A percentile compares a stretch with the other conserved stretches of the same genome.
These are phyloP conservation scores for Penstemon newberryi DNA, from an alignment of 257 asterid genomes.

Conservation along the genomic window DNA sequence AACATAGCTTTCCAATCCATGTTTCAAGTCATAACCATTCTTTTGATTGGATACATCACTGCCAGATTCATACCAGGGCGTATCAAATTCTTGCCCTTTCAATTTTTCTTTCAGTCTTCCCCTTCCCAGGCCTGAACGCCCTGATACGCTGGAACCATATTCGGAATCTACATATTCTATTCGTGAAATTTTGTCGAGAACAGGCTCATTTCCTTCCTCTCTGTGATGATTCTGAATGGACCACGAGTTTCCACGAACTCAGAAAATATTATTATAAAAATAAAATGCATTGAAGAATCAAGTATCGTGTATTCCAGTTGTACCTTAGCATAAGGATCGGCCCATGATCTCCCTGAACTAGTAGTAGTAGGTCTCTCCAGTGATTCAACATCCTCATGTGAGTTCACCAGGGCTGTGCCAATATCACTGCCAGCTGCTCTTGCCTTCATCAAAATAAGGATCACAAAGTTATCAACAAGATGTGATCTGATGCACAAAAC, in stretches of 20 bases:
- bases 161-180: conserved; percentile 50
- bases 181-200: conserved; percentile 40
- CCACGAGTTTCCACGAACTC: conserved; percentile 44
- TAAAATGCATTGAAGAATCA: conserved; percentile 19
- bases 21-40: conserved; percentile 60
- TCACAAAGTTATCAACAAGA: conserved; percentile 17
- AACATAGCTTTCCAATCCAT: conserved; percentile 46
- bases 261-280: conserved; percentile 8
- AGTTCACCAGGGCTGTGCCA: conserved; percentile 39
- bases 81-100: conserved; percentile 55
- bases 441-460: conserved; percentile 47
- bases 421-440: conserved; percentile 48
- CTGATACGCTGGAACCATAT: conserved; percentile 45
- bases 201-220: conserved; percentile 47
- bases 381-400: conserved; percentile 51
- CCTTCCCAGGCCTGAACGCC: conserved; percentile 42
- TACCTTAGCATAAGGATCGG: conserved; percentile 60
- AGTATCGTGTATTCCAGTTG: background rate
- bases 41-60: conserved; percentile 45
- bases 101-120: conserved; percentile 48
- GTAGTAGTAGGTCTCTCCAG: conserved; percentile 51
- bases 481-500: conserved; percentile 5
- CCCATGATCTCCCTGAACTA: conserved; percentile 61
- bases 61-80: conserved; percentile 57
- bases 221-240: conserved; percentile 47